These are phyloP conservation scores for Alternaria infectoria DNA, from an alignment of 2,329 filamentous ascomycete genomes.

Conservation along the genomic window DNA sequence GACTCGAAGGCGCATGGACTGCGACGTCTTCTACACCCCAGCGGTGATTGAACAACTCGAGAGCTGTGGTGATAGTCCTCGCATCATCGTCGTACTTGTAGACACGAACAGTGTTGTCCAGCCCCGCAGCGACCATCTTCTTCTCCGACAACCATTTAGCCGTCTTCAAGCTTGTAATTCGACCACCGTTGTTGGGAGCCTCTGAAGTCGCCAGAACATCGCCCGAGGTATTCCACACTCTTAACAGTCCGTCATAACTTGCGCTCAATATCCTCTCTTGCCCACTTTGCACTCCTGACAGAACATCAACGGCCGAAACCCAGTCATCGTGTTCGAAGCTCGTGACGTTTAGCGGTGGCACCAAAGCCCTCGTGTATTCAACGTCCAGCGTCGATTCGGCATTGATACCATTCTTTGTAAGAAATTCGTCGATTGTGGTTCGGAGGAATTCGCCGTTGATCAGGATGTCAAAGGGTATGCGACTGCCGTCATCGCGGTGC, in stretches of 20 bases:
- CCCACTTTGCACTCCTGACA: conserved; percentile 66
- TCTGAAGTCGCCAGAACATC: conserved; percentile 79
- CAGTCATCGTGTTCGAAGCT: conserved; percentile 98
- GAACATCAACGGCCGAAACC: conserved; percentile 85
- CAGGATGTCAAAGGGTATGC: conserved; percentile 90
- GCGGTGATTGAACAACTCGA: conserved; percentile 85
- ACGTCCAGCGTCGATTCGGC: conserved; percentile 85
- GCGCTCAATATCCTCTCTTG: conserved; percentile 84
- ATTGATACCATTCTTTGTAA: conserved; percentile 84
- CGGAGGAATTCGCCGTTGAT: conserved; percentile 92
- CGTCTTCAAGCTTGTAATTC: conserved; percentile 75
- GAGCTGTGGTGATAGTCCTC: conserved; percentile 68
- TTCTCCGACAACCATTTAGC: conserved; percentile 80
- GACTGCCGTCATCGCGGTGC: conserved; percentile 61
- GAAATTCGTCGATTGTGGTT: conserved; percentile 88
- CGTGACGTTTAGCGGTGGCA: conserved; percentile 86
- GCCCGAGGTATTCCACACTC: conserved; percentile 88
- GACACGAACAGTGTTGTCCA: conserved; percentile 84
- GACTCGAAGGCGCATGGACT: conserved; percentile 73
- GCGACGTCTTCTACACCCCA: conserved; percentile 76
- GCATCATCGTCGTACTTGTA: conserved; percentile 84
- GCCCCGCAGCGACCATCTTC: conserved; percentile 80
- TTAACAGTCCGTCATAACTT: conserved; percentile 86
- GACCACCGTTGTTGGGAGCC: conserved; percentile 65
- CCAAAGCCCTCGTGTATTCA: conserved; percentile 90